Conservation (phyloP, 805 yeast genomes). For the Diddensiella caesifluorescens region DNA sequence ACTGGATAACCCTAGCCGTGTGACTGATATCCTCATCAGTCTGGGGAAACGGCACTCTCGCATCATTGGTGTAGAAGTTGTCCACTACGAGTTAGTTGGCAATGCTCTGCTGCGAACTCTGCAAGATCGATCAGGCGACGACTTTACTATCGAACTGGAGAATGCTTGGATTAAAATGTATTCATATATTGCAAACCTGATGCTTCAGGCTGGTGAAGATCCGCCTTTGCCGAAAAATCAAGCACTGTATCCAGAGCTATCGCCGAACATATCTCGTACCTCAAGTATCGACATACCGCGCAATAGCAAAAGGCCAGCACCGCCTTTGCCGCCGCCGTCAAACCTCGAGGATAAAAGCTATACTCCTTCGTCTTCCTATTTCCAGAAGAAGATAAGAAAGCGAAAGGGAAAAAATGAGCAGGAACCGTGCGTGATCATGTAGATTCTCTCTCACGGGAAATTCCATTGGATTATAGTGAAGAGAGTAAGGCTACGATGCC, state of each 20-base stretch:
- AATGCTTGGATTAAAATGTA: slow-evolving; percentile 31
- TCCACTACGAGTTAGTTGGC: slow-evolving; percentile 29
- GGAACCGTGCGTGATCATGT: slow-evolving; percentile 18
- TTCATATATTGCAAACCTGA: slow-evolving; percentile 26
- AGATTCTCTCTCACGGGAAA: too few species aligned
- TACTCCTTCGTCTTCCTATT: slow-evolving; percentile 14
- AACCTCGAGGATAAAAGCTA: slow-evolving; percentile 10
- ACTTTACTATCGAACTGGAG: slow-evolving; percentile 26
- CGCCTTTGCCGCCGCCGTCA: not conserved
- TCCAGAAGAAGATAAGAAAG: slow-evolving; percentile 11
- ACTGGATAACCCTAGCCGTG: slow-evolving; percentile 50
- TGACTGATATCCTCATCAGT: slow-evolving; percentile 55
- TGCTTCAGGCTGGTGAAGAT: slow-evolving; percentile 29
- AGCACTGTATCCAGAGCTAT: slow-evolving; percentile 15
- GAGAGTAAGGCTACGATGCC: too few species aligned
- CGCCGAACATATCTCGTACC: slow-evolving; percentile 1
- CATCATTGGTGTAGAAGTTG: slow-evolving; percentile 59
- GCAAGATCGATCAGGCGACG: slow-evolving; percentile 24
- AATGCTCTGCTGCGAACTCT: slow-evolving; percentile 26
- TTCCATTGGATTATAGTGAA: too few species aligned
- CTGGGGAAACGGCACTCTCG: slow-evolving; percentile 73
- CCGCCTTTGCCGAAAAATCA: slow-evolving; percentile 29
- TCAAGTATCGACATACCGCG: slow-evolving; percentile 2
- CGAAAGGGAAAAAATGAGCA: slow-evolving; percentile 12
- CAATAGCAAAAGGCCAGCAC: slow-evolving; percentile 1